Base-by-base conservation (phyloP, 192 early-diverging fungal species). In the Gamsiella multidivaricata region DNA sequence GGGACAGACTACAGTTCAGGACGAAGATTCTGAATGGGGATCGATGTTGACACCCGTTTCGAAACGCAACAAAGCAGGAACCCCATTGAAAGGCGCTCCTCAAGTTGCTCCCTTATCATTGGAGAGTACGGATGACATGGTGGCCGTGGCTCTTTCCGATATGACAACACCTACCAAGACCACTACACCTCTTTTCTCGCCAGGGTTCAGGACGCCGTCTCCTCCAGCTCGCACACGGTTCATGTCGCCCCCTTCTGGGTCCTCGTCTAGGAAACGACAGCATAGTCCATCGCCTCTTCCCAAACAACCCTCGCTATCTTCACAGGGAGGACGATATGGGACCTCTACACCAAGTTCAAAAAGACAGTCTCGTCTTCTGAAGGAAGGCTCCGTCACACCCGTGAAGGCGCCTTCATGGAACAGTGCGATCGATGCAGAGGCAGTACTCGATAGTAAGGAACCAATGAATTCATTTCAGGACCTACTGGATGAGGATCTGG, bases 231-330 rank as follows among this genome's bases (percentile, higher is more conserved):
- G 65, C n/a, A 51, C 74, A 47, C 49, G 66, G 10, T 46, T 68
- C 60, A 78, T 62, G 65, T 78, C 74, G 3, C 74, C 74, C 8
- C 41, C 74, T 14, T 78, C 74, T 32, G 65, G 65, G 9, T 34
- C 65, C 10, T 62, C 52, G 1, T 51, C 59, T 14, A 68, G 59
- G 42, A 78, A 78, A 49, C 57, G 74, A 41, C 74, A 78, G 22
- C 74, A 78, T 29, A 78, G 74, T 14, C 74, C 74, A 1, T 78
- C 74, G n/a, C 74, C 74, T 8, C 29, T 78, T 45, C 50, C 74
- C 15, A 54, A 54, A 26, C 26, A 28, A 34, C 26, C 39, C 10
- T 53, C 65, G 9, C n/a, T 31, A 9, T 57, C 69, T 7, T 22
- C 60, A 3, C 22, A 41, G 29, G 52, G 42, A 15, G 32, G 6